Base-by-base conservation (phyloP, 2,329 filamentous ascomycete species). In the Rugonectria rugulosa region DNA sequence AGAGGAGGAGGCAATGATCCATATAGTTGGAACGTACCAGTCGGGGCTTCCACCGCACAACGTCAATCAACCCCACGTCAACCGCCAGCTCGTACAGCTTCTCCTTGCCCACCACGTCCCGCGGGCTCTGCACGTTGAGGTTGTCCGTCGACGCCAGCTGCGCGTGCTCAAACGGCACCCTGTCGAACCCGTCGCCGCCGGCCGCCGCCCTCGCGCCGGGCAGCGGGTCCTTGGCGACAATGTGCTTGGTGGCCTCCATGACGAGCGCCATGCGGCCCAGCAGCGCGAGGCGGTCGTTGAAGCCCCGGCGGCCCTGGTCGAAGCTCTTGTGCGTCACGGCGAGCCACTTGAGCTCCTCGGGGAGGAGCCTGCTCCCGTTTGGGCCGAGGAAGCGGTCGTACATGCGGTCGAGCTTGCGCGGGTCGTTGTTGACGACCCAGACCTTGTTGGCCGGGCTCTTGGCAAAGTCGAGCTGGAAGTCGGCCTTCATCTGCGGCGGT, bases 261-360 rank as follows among this genome's bases (percentile, higher is more conserved):
- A 73, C 60, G 36, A 76, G 65, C 17, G 73, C 63, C 65, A 75
- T 67, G 36, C 74, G 74, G 41, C 73, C 73, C 49, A 96, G 79
- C 70, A 91, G 92, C n/a, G 92, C 91, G 74, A 99, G 79, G 60
- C 91, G 86, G 69, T 97, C 94, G 73, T 99, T 99, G 78, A 94
- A 97, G 1, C 94, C 94, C 80, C 93, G 88, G 69, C 92, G 83
- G 47, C 93, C 95, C 71, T 98, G 92, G 72, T 99, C 94, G 70
- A 97, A 98, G 76, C 92, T 97, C 84, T 98, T 98, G 75, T 98
- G 95, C 63, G 95, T 99, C 52, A 99, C 86, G 24, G 93, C 93
- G 69, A 98, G 79, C 95, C 95, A 99, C 78, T 97, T 98, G 59
- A 95, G 81, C 77, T 99, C 94, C 14, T 97, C 93, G 2, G 89